Base-by-base conservation (phyloP, 129 eudicot species). In the Flaveria sonorensis region DNA sequence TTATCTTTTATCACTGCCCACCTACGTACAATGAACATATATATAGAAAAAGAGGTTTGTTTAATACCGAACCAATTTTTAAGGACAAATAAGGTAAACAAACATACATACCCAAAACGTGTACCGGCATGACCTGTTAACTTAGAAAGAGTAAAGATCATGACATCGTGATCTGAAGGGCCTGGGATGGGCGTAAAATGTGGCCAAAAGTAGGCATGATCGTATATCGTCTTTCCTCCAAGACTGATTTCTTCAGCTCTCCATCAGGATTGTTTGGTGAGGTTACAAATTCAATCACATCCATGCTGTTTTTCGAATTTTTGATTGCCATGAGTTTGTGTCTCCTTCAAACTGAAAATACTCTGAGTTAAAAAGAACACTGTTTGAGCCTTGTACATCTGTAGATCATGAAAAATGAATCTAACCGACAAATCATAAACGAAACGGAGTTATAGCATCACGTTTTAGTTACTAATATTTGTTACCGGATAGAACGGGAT, bases 1-100 rank as follows among this genome's bases (percentile, higher is more conserved):
- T 87, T 76, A 80, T 92, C 97, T 74, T 89, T 89, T 24, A 92
- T 79, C 48, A 92, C 12, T 8, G 93, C 97, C 97, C 97, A 92
- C 68, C 97, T n/a, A n/a, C n/a, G n/a, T 91, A 71, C 51, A 61
- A 48, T 32, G 56, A 67, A 18, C 15, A 18, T 16, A 18, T 50
- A 1, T 4, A 43, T 8, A 43, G 1, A 43, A 7, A 7, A 6
- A 19, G 6, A 14, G 8, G 1, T 1, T 59, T 4, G 32, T 59
- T 59, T 0, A 21, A 59, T 23, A 59, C 65, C 21, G 2, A 11
- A 21, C 3, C 65, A 59, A 23, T 59, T 84, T 61, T 55, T 68
- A 15, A 87, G 70, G 72, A 87, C 79, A n/a, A n/a, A n/a, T n/a
- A n/a, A n/a, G n/a, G n/a, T n/a, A n/a, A n/a, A n/a, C n/a, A n/a